Percentiles rank a stretch among this genome's conserved stretches.
These are phyloP conservation scores for Malbranchea cinnamomea DNA, from an alignment of 2,329 filamentous ascomycete genomes.

Conservation along the genomic window DNA sequence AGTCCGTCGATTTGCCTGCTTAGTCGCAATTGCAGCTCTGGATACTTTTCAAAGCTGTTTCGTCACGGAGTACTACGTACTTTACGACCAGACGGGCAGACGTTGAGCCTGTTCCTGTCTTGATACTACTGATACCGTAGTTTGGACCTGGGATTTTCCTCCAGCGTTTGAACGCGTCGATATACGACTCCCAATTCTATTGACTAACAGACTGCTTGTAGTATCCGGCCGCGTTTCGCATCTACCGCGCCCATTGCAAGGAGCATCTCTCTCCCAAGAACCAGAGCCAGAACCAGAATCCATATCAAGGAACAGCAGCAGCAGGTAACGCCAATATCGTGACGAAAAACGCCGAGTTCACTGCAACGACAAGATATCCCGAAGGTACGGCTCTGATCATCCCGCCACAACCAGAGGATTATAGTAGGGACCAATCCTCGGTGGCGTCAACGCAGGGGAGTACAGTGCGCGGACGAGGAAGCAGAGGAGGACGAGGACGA, in stretches of 20 bases:
- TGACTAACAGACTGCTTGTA: conserved; percentile 9
- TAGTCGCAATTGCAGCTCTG: no score
- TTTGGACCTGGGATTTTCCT: no score
- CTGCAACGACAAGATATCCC: conserved; percentile 15
- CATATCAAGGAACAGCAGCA: not conserved
- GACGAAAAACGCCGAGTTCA: no score
- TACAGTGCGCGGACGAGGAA: conserved; percentile 1
- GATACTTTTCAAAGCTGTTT: no score
- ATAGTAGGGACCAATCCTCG: conserved; percentile 5
- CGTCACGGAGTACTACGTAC: no score
- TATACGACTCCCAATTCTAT: no score
- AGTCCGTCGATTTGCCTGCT: not conserved
- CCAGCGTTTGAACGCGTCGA: no score
- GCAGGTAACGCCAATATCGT: no score
- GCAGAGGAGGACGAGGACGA: conserved; percentile 1
- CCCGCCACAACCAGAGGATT: conserved; percentile 29
- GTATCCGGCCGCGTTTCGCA: conserved; percentile 37
- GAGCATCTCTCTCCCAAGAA: conserved; percentile 7
- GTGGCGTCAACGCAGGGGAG: not conserved
- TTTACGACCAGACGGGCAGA: no score
- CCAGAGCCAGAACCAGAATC: conserved; percentile 8
- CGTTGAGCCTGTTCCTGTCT: no score
- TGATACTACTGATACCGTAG: no score
- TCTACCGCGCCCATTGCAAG: conserved; percentile 36
- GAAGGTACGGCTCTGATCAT: conserved; percentile 40